Base-by-base conservation (phyloP, 164 flowering plant species). In the Piper betle region DNA sequence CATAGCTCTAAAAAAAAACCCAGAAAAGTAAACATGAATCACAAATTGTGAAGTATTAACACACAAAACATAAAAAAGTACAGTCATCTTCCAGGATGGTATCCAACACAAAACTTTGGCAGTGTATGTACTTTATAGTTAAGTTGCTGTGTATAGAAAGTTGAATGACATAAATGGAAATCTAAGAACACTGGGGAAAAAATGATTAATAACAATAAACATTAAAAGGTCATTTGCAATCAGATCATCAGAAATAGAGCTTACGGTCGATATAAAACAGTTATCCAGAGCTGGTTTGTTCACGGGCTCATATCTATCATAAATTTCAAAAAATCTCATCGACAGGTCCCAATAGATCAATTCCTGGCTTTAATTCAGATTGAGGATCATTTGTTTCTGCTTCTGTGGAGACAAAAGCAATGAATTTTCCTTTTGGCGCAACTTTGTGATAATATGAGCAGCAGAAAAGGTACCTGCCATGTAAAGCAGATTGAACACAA, bases 371-470 rank as follows among this genome's bases (percentile, higher is more conserved):
- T 43, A 92, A 73, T 74, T 92, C 98, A 33, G 57, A 52, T 75
- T 85, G 75, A 13, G 98, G 98, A 18, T 81, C 63, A 66, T 92
- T 86, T 8, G 93, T 89, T 78, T 92, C 98, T 5, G 96, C 98
- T 67, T 89, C 98, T 0, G 96, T 73, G 3, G 96, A 78, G 37
- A 92, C 98, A 76, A 92, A 92, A 33, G 96, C 98, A 72, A 92
- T 89, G 70, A 78, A 92, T 72, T 92, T 92, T 40, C 98, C 98
- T 76, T 85, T 89, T 13, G 96, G 93, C 55, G 96, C 98, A 74
- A 92, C 96, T 72, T 85, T 87, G 81, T 92, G 98, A 40, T 95
- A 74, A 64, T 84, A 89, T 37, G 98, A 92, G 62, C 96, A 92
- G 63, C 98, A 92, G 75, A 92, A 89, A 37, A 89, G 79, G 68